Percentiles rank a stretch among this genome's conserved stretches.
These are phyloP conservation scores for Tetramitus jugosus DNA, from an alignment of 208 protist genomes.

Conservation along the genomic window DNA sequence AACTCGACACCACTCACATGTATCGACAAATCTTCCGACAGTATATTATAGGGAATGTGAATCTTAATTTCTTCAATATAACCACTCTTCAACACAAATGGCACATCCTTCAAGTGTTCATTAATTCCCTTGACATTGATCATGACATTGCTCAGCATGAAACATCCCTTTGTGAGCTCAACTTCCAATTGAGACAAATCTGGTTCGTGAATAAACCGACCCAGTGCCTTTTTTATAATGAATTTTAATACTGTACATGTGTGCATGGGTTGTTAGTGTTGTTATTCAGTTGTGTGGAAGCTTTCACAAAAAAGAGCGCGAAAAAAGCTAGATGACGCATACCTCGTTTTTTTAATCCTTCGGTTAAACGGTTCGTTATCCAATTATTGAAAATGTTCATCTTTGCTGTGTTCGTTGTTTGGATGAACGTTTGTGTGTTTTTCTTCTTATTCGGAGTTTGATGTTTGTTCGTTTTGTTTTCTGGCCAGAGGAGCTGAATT, in stretches of 20 bases:
- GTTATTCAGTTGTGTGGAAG: too few relatives aligned
- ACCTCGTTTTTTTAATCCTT: too few relatives aligned
- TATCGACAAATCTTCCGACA: neutral
- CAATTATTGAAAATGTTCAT: too few relatives aligned
- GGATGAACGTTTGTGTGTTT: too few relatives aligned
- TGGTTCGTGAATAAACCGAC: constrained; percentile 5
- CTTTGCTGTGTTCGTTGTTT: too few relatives aligned
- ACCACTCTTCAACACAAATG: neutral
- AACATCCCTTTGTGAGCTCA: neutral
- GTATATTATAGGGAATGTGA: neutral
- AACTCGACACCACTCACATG: neutral
- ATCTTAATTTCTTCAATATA: constrained; percentile 11
- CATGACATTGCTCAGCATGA: neutral
- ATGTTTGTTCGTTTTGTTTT: too few relatives aligned
- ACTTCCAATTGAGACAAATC: constrained; percentile 7
- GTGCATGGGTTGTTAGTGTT: too few relatives aligned
- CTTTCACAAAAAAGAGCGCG: too few relatives aligned
- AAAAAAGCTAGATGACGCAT: too few relatives aligned
- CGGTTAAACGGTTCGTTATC: too few relatives aligned
- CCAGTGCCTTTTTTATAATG: neutral
- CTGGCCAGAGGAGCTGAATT: too few relatives aligned
- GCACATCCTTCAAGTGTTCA: neutral
- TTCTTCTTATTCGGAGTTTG: too few relatives aligned
- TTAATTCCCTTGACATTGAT: constrained; percentile 5
- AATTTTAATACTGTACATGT: constrained; percentile 22